Base-by-base conservation (phyloP, 2,329 filamentous ascomycete species). In the Blastomyces emzantsi region DNA sequence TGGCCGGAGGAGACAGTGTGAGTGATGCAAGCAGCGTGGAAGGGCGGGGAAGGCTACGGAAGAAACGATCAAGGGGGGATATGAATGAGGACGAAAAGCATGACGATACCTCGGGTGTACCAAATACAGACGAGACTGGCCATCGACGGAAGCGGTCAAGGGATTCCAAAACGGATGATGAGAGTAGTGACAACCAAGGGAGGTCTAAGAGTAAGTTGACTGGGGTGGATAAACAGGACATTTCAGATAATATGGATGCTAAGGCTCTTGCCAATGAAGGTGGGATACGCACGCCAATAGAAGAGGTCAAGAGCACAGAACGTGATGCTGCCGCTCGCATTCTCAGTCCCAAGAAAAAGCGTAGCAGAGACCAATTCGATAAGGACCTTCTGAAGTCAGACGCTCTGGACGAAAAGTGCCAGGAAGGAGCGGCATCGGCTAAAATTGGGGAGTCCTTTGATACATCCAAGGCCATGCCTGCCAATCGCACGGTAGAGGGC, bases 51-150 rank as follows among this genome's bases (percentile, higher is more conserved):
- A 71, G 73, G 25, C 67, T 70, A 61, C 69, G 74, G 64, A 74
- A 74, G 66, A 80, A 79, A 67, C 72, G 78, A 65, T 80, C 78
- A 39, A 76, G 77, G 43, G 73, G 74, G 64, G 77, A 79, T 63
- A 70, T 73, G 45, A 75, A 72, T 51, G 72, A 72, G n/a, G 74
- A 74, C 62, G 72, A 73, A 49, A 60, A 67, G n/a, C 62, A 61
- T 39, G 55, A 54, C 3, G 65, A 65, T 54, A 54, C 63, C 0
- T 28, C 47, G 5, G 58, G 57, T 45, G 47, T 19, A 28, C 61
- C 57, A 43, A 59, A 64, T n/a, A 57, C 65, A 11, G 69, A 70
- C 39, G 67, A 71, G 28, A 70, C 66, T 61, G 66, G 66, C 13
- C 73, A 75, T 66, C 68, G 72, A 65, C 69, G 73, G 64, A 75